These are phyloP conservation scores for Geosmithia putterillii DNA, from an alignment of 2,329 filamentous ascomycete species.

Conservation along the genomic window DNA sequence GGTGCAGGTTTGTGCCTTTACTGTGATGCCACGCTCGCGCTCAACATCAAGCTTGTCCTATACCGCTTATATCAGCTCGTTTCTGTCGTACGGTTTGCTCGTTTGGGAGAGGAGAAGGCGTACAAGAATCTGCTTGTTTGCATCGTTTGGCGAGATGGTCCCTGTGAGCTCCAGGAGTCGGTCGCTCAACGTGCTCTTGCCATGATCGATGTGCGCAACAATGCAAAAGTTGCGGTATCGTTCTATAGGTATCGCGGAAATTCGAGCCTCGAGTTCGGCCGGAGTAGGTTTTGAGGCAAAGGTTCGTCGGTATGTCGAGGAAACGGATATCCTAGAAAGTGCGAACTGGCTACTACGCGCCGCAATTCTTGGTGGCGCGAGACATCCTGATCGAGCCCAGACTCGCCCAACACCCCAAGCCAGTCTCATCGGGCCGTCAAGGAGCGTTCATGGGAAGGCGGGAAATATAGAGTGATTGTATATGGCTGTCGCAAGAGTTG, in stretches of 20 bases:
- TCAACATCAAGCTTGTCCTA: constrained; percentile 92
- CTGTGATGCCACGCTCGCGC: constrained; percentile 89
- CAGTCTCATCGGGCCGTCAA: constrained; percentile 19
- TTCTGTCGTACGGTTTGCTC: no score
- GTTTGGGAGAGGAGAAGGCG: constrained; percentile 1
- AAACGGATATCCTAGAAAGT: background rate
- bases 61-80: background rate
- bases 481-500: background rate
- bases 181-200: constrained; percentile 91
- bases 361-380: constrained; percentile 7
- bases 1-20: constrained; percentile 96
- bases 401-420: constrained; percentile 22
- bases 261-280: constrained; percentile 32
- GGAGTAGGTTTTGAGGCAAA: constrained; percentile 15
- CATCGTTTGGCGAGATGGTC: constrained; percentile 68
- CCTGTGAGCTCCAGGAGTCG: constrained; percentile 87
- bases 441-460: constrained; percentile 1
- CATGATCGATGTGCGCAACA: constrained; percentile 97
- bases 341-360: background rate
- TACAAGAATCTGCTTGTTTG: constrained; percentile 81
- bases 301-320: background rate
- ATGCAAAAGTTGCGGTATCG: constrained; percentile 95
- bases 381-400: constrained; percentile 19
- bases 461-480: background rate
- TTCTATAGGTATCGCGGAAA: constrained; percentile 64